Percentiles rank a stretch among this genome's conserved stretches.
Evolutionary conservation across 345 rosid species (phyloP).

Genomic region (Microcos paniculata): DNA sequence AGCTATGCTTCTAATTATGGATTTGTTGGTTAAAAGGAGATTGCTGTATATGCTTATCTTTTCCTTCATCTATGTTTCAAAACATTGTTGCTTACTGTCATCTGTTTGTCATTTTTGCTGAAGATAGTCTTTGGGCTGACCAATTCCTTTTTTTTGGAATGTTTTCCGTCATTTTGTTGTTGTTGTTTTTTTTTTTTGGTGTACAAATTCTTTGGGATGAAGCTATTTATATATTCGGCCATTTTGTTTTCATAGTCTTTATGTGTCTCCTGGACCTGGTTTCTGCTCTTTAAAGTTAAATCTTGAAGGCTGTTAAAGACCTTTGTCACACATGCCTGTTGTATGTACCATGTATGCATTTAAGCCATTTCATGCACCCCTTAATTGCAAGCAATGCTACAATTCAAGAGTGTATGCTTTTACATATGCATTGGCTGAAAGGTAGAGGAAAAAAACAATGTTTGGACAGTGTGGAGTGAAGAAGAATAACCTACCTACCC

Average conservation of each 20-base stretch:
- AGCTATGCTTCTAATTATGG: background rate
- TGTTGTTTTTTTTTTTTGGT: no score
- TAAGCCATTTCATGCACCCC: background rate
- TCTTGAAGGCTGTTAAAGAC: constrained; percentile 2
- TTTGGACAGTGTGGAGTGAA: background rate
- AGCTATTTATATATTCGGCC: no score
- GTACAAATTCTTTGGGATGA: no score
- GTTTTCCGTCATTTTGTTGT: background rate
- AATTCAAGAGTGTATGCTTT: background rate
- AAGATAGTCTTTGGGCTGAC: background rate
- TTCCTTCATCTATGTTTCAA: background rate
- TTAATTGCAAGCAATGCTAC: background rate
- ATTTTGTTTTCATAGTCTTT: background rate
- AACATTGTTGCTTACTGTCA: background rate
- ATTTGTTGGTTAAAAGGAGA: background rate
- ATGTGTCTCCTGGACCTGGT: background rate
- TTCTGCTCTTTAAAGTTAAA: background rate
- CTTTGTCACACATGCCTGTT: background rate
- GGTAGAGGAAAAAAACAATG: background rate
- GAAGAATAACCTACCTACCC: background rate
- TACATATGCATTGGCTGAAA: background rate
- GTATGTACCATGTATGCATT: background rate
- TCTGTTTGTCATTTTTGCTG: background rate
- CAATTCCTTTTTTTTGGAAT: background rate
- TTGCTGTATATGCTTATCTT: background rate